Evolutionary conservation across 495 filamentous ascomycete genomes (phyloP), one percentile per base, ranked within the genome.

Genomic region (Darksidea phi): DNA sequence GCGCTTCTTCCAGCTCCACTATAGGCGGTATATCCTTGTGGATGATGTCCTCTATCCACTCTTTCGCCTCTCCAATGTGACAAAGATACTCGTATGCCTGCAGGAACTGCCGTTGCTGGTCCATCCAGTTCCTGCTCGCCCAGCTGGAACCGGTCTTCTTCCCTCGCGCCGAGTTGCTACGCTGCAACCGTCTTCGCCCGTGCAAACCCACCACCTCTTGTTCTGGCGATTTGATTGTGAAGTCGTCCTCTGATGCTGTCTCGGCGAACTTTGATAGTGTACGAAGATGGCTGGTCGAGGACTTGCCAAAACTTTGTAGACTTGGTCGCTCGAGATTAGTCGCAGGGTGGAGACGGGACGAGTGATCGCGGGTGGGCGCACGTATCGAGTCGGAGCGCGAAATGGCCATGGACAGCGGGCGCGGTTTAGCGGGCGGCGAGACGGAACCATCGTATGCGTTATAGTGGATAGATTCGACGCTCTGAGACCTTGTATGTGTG

Each of bases 51-150:
- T 97, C 94, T 45, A 99, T 95, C 95, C 95, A 99, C 73, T 97
- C 91, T 72, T 97, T 97, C 47, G 95, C 95, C 79, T 99, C 95
- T 66, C 95, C 95, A 69, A 99, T 97, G 70, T 99, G 95, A 69
- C 95, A 99, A 41, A 99, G 84, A 70, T 99, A 99, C 73, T 99
- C 95, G 70, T 99, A 99, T 10, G 95, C 95, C 73, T 96, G 91
- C 34, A 97, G 77, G 70, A 96, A 97, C 70, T 97, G 91, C 49
- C 95, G 82, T 71, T 97, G 90, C 71, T 94, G 91, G 72, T 99
- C 95, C 92, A 99, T 97, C 95, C 94, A 97, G 68, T 90, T 96
- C 43, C 89, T 84, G 17, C 86, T 89, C 54, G 86, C 87, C 87
- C 90, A 97, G 78, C 77, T 76, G 85, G 73, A 48, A 5, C 54